Percentiles rank a stretch among this genome's conserved stretches.
Conservation (phyloP, 1,284 basidiomycete species). For the Trichosporon faecale region DNA sequence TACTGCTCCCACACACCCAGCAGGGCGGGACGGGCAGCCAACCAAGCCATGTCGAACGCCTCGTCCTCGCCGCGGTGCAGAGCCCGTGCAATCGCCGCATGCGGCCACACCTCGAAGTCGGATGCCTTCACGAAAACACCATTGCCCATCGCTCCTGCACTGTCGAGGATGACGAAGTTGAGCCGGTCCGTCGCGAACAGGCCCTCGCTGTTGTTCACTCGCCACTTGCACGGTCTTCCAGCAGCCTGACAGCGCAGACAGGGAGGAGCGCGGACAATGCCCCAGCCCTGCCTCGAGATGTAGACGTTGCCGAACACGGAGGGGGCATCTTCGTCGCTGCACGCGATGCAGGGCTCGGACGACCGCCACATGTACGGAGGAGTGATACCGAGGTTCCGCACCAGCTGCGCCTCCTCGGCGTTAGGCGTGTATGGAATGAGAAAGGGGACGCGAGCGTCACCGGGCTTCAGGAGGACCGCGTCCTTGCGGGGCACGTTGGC, state of each 20-base stretch:
- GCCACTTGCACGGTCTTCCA: not conserved
- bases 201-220: not conserved
- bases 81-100: not conserved
- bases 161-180: not conserved
- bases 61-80: not conserved
- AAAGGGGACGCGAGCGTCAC: not conserved
- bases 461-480: not conserved
- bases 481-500: not conserved
- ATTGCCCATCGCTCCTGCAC: not conserved
- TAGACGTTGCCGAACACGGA: not conserved
- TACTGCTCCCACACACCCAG: not conserved
- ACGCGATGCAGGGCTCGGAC: not conserved
- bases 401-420: not conserved
- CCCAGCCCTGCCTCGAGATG: not conserved
- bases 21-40: not conserved
- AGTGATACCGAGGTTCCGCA: not conserved
- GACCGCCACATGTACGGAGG: not conserved
- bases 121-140: not conserved
- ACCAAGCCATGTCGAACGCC: not conserved
- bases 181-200: not conserved
- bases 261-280: not conserved
- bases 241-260: not conserved
- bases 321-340: not conserved
- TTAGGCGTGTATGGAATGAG: not conserved
- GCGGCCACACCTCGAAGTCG: not conserved